Evolutionary conservation across 495 filamentous ascomycete genomes (phyloP), one percentile per base, ranked within the genome.

Genomic region (Aspergillus hancockii): DNA sequence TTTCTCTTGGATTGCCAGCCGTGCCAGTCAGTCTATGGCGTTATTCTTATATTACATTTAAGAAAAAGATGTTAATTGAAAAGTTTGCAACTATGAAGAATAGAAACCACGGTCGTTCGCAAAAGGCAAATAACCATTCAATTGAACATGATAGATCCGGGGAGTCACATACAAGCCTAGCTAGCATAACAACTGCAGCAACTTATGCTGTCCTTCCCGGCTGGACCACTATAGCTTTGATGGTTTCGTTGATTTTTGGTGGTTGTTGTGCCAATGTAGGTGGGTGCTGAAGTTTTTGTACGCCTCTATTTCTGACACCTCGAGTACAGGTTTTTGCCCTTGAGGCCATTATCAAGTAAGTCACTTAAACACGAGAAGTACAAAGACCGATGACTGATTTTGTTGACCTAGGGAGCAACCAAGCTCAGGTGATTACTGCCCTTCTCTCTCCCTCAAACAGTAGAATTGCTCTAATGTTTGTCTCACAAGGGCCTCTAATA

Each of bases 221-320:
- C 65, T 88, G 87, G 87, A 75, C 90, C 8, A 83, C 82, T 56
- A 78, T 88, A 45, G 74, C 82, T 30, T 79, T 87, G 61, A 94
- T 96, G 79, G 77, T 91, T n/a, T 84, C 80, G 22, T 79, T 97
- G 56, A 98, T 98, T 49, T 97, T 98, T 70, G 94, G 95, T 40
- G 94, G 94, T 36, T 99, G 94, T 69, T 99, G 94, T 79, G 92
- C 92, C 31, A 99, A 98, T 80, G 94, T 98, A 72, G 74, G 83
- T 78, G 31, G 21, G 21, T 23, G 36, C 31, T 13, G 21, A 49
- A 40, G 0, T 38, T 58, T 65, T 58, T n/a, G n/a, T n/a, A n/a
- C n/a, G 65, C 57, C 49, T 45, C 53, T 54, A 56, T 64, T 67
- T 56, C 69, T 61, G 55, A 63, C 49, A 55, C 25, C 58, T 58